phyloP scores from a whole-genome alignment of 306 rosid genomes.

The Trifolium repens region DNA sequence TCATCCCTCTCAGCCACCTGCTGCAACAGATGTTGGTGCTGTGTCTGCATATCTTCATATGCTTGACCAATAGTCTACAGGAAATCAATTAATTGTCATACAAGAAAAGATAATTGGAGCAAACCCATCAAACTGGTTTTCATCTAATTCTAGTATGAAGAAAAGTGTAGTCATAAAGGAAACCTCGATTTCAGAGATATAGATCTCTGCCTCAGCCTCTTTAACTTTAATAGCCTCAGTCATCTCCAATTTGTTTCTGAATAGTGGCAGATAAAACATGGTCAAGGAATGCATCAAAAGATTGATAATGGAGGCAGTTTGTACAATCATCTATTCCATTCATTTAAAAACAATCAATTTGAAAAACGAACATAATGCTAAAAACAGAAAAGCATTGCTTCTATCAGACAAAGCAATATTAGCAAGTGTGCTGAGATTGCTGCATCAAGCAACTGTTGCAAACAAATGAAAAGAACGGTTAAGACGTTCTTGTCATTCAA shows the following conservation, averaged over 20 bases:
- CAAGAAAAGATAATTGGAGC: constrained; percentile 8
- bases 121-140: constrained; percentile 2
- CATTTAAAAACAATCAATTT: constrained; percentile 4
- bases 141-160: constrained; percentile 11
- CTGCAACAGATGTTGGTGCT: constrained; percentile 85
- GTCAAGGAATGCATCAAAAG: constrained; percentile 29
- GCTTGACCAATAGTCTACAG: constrained; percentile 96
- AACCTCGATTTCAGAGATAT: constrained; percentile 98
- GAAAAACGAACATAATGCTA: constrained; percentile 5
- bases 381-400: not conserved
- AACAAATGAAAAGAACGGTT: not conserved
- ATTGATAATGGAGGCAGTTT: constrained; percentile 23
- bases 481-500: constrained; percentile 26
- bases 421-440: not conserved
- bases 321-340: constrained; percentile 32
- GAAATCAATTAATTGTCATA: constrained; percentile 38
- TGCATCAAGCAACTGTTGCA: constrained; percentile 1
- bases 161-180: constrained; percentile 18
- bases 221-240: constrained; percentile 81
- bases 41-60: constrained; percentile 99
- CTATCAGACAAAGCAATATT: constrained; percentile 12
- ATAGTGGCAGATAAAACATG: constrained; percentile 33
- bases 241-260: constrained; percentile 82
- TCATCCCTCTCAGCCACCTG: constrained; percentile 97
- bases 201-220: constrained; percentile 85